phyloP scores from a whole-genome alignment of 225 moss, liverwort and hornwort species.

The Rhytidiadelphus loreus region DNA sequence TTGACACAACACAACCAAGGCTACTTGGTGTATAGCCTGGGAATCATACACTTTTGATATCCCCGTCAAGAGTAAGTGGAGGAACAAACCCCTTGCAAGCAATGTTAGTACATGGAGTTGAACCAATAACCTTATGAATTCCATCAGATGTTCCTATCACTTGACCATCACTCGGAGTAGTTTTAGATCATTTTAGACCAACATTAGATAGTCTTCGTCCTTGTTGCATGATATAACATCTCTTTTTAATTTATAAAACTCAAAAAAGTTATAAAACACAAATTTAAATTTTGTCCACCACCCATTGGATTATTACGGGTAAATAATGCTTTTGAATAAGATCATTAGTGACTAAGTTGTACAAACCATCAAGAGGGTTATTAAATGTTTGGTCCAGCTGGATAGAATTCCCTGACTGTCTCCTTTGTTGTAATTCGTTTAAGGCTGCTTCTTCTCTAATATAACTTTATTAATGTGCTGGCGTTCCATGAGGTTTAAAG shows the following conservation, averaged over 20 bases:
- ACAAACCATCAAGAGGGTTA: background rate
- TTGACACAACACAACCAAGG: too few relatives aligned
- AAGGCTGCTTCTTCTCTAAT: background rate
- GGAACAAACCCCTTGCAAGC: too few relatives aligned
- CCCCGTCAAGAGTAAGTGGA: too few relatives aligned
- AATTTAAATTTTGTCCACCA: background rate
- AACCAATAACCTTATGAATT: too few relatives aligned
- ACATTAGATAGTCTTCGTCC: background rate
- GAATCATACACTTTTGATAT: too few relatives aligned
- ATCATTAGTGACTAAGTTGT: background rate
- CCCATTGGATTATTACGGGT: background rate
- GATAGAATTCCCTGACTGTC: background rate
- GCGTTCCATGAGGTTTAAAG: background rate
- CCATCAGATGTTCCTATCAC: too few relatives aligned
- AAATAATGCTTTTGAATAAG: background rate
- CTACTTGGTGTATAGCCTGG: too few relatives aligned
- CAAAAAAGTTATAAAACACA: background rate
- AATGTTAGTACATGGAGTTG: too few relatives aligned
- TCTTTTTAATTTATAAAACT: background rate
- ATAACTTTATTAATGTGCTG: background rate
- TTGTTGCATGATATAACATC: background rate
- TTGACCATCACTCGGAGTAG: too few relatives aligned
- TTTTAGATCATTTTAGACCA: too few relatives aligned
- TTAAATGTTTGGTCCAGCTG: background rate
- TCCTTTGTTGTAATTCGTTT: background rate